Base-by-base conservation (phyloP, 1,139 yeast genomes). In the Yamadazyma songkhlaensis region DNA sequence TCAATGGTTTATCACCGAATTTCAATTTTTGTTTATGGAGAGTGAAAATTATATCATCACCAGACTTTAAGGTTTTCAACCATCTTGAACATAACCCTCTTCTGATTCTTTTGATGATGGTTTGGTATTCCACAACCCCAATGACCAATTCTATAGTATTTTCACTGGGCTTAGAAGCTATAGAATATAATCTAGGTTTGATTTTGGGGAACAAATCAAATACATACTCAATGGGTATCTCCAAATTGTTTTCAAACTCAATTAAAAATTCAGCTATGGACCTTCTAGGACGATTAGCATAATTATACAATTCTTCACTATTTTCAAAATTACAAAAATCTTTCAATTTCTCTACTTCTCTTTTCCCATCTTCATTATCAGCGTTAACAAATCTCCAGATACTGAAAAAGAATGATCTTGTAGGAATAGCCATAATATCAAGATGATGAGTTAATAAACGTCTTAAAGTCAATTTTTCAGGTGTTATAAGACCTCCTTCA, bases 201-300 rank as follows among this genome's bases (percentile, higher is more conserved):
- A 92, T 75, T 6, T 71, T 55, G 3, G 97, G 97, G 45, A 92
- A 70, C 25, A 87, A 62, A 43, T 92, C 97, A 35, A 86, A 67
- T 5, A 88, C 53, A 51, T 84, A 83, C 37, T 78, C 81, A 28
- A 85, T 55, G 0, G 98, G 97, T 21, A 92, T 79, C 34, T 61
- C 69, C 32, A 92, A 67, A 45, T 70, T 68, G 8, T 86, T 74
- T 44, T 75, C 78, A 54, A 92, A 92, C 55, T 92, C 99, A 35
- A 79, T 71, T 9, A 92, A 59, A 0, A 88, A 86, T 57, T 92
- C 99, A 21, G 88, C 57, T 7, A 90, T 75, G 42, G 95, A 89
- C 48, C 99, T 64, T 47, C 96, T 72, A 8, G 98, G 97, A 44
- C 97, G 67, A 54, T 88, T 85, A 11, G 95, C 95, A 57, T 92